Base-by-base conservation (phyloP, 2,329 filamentous ascomycete genomes). In the Colletotrichum horii region DNA sequence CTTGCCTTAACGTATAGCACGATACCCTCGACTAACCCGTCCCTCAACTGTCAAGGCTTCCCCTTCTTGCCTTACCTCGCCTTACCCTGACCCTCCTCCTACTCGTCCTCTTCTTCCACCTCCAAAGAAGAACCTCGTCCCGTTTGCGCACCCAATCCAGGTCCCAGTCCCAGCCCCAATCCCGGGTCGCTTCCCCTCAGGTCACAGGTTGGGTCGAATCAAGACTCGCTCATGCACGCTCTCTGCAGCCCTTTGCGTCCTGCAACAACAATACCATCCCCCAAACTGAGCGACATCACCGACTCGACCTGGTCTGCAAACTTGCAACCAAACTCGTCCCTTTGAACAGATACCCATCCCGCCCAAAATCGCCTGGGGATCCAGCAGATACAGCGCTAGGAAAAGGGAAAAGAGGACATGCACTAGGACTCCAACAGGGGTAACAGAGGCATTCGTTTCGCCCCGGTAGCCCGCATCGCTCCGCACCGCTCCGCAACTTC, bases 401-500 rank as follows among this genome's bases (percentile, higher is more conserved):
- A 12, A 62, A 32, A 36, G 30, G n/a, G n/a, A 22, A 26, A 26
- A 61, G 30, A 61, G n/a, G 43, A 52, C 43, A 61, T 7, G 22
- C 62, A 66, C 24, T 26, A 55, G 19, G n/a, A 34, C 19, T 65
- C 14, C 55, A 26, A 28, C 67, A 70, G 67, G 67, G 56, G 67
- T 48, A 36, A 75, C 55, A 55, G 66, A 75, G 55, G 52, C 62
- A 36, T 48, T 75, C 22, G 73, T 75, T 73, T 75, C 70, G 70
- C 73, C 73, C 73, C 73, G 70, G 73, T 67, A 75, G 73, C 73
- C 73, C 73, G 70, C 73, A 43, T 58, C 62, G 73, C 73, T 75
- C 73, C 73, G 73, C 73, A 75, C 70, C 73, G 73, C 73, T 75
- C 73, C 64, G 73, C 72, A 56, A 65, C 69, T 68, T 75, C 70